Conservation (phyloP, 2,329 filamentous ascomycete species). For the Amesomyces nigricolor region DNA sequence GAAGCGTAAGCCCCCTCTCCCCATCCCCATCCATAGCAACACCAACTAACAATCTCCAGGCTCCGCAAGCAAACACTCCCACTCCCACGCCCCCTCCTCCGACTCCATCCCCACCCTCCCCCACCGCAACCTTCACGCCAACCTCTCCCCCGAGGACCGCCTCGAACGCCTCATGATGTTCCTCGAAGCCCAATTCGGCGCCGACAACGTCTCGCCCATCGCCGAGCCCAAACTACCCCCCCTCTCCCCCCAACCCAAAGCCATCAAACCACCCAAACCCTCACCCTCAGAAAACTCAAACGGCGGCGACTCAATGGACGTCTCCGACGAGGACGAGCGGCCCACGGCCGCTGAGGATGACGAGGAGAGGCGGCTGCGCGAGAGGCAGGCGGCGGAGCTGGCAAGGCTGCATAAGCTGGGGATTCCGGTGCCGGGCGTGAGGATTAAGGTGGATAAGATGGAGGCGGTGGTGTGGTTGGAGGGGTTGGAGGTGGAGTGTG, state of each 20-base stretch:
- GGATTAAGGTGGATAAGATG: slow-evolving; percentile 83
- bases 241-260: neutral
- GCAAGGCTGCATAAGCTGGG: slow-evolving; percentile 75
- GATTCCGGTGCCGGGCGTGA: slow-evolving; percentile 89
- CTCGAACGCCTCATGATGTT: slow-evolving; percentile 88
- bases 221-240: slow-evolving; percentile 50
- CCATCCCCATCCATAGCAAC: slow-evolving; percentile 1
- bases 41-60: slow-evolving; percentile 35
- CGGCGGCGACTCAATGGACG: slow-evolving; percentile 34
- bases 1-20: slow-evolving; percentile 58
- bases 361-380: slow-evolving; percentile 38
- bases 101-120: slow-evolving; percentile 30
- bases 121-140: slow-evolving; percentile 65
- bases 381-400: slow-evolving; percentile 61
- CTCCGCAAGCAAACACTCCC: slow-evolving; percentile 53
- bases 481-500: slow-evolving; percentile 82
- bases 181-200: slow-evolving; percentile 92
- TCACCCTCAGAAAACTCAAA: slow-evolving; percentile 1
- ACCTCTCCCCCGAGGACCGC: slow-evolving; percentile 66
- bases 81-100: slow-evolving; percentile 38
- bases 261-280: neutral
- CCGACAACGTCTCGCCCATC: slow-evolving; percentile 74
- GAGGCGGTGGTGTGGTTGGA: slow-evolving; percentile 88
- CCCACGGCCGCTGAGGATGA: slow-evolving; percentile 23
- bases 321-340: slow-evolving; percentile 29